phyloP scores from a whole-genome alignment of 2,329 filamentous ascomycete genomes.

The Aspergillus viridinutans region DNA sequence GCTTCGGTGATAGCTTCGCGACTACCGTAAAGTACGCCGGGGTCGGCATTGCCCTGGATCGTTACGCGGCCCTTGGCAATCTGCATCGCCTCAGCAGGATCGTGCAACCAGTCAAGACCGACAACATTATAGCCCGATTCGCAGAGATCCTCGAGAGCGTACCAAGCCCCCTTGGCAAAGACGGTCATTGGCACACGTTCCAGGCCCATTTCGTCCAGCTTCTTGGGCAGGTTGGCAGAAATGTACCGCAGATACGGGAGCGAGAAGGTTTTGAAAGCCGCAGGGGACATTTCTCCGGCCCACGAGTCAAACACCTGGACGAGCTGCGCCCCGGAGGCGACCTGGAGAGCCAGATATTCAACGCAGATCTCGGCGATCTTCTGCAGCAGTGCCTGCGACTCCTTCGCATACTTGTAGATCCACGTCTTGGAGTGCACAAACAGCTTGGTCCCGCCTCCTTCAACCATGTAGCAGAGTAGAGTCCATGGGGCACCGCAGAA shows the following conservation, averaged over 20 bases:
- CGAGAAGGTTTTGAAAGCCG: constrained; percentile 77
- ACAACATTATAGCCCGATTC: constrained; percentile 89
- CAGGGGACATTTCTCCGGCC: constrained; percentile 87
- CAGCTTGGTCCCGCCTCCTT: constrained; percentile 92
- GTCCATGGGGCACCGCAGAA: constrained; percentile 99
- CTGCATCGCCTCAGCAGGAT: constrained; percentile 76
- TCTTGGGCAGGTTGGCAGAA: constrained; percentile 70
- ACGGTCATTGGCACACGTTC: constrained; percentile 92
- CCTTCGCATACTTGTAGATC: constrained; percentile 84
- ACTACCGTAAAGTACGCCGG: constrained; percentile 84
- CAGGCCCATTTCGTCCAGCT: constrained; percentile 67
- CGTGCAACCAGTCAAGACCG: constrained; percentile 91
- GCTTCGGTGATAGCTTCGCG: constrained; percentile 74
- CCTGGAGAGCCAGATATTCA: constrained; percentile 88
- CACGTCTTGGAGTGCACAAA: constrained; percentile 94
- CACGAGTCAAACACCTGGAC: constrained; percentile 98
- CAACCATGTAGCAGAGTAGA: constrained; percentile 96
- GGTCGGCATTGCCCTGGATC: constrained; percentile 93
- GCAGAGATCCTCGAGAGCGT: constrained; percentile 82
- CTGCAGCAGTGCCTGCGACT: constrained; percentile 73
- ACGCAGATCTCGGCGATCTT: constrained; percentile 95
- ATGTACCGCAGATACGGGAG: constrained; percentile 85
- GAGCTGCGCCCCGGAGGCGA: constrained; percentile 89
- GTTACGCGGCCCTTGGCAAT: constrained; percentile 74
- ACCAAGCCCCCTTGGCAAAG: constrained; percentile 97